These are phyloP conservation scores for Trichopus zeylanicus DNA, from an alignment of 116 monocot genomes.

Conservation along the genomic window DNA sequence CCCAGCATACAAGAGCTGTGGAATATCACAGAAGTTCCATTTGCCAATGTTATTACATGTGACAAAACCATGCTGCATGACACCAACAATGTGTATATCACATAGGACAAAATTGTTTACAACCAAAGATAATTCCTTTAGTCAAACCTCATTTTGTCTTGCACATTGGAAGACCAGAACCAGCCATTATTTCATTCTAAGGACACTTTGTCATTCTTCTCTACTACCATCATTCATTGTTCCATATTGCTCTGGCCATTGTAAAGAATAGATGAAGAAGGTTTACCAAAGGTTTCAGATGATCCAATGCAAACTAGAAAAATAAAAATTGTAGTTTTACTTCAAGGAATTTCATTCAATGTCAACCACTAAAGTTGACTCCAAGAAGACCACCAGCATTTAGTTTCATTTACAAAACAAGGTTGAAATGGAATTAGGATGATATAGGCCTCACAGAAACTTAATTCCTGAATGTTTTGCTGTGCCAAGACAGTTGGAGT, in stretches of 20 bases:
- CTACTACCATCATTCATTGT: not conserved
- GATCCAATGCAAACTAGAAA: not conserved
- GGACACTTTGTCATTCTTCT: not conserved
- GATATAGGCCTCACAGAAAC: no score
- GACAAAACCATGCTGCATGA: not conserved
- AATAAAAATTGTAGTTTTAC: not conserved
- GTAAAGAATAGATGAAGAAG: not conserved
- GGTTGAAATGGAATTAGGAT: not conserved
- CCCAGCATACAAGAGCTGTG: not conserved
- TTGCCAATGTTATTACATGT: no score
- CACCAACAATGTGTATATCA: not conserved
- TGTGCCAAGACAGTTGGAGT: no score
- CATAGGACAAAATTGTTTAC: not conserved
- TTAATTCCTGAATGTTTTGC: no score
- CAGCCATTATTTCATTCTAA: no score
- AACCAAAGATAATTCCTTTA: not conserved
- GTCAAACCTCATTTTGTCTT: no score
- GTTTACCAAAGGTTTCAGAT: not conserved
- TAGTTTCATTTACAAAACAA: not conserved
- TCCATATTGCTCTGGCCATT: not conserved
- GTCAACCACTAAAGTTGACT: no score
- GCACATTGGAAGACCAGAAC: no score
- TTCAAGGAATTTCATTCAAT: not conserved
- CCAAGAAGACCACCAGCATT: not conserved
- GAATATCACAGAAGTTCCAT: not conserved